Conservation (phyloP, 2,329 filamentous ascomycete species). For the Paracamarosporium sp. region DNA sequence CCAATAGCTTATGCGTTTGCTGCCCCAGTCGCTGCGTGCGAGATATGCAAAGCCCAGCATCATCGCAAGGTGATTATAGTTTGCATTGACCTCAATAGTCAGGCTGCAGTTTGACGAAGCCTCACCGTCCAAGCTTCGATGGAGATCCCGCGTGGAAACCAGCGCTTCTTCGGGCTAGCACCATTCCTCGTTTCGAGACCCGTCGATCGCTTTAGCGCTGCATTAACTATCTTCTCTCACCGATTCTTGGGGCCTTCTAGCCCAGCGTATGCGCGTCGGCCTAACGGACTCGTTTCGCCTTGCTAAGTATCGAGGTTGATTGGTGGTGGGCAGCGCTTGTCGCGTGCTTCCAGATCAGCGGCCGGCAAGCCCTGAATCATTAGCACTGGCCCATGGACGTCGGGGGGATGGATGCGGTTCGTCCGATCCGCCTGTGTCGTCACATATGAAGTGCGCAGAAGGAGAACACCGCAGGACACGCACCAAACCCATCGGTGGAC, state of each 20-base stretch:
- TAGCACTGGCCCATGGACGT: too few species aligned
- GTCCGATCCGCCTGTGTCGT: too few species aligned
- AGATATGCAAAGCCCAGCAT: neutral
- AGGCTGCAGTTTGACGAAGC: neutral
- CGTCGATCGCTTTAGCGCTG: neutral
- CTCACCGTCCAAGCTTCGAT: neutral
- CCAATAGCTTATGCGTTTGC: too few species aligned
- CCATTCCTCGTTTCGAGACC: neutral
- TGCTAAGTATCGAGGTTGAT: neutral
- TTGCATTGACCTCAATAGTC: neutral
- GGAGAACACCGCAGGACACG: too few species aligned
- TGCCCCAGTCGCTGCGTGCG: neutral
- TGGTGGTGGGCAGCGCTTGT: neutral
- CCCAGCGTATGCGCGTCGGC: neutral
- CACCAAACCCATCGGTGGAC: neutral
- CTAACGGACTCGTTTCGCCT: neutral
- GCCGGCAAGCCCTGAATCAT: neutral
- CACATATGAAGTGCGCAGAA: too few species aligned
- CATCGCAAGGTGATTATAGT: too few species aligned
- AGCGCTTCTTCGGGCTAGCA: neutral
- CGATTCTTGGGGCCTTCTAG: slow-evolving; percentile 4
- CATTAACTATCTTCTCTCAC: too few species aligned
- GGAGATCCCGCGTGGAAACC: neutral
- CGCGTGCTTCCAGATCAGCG: neutral
- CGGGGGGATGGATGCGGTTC: too few species aligned